Percentiles rank a stretch among this genome's conserved stretches.
phyloP scores from a whole-genome alignment of 1,284 basidiomycete species.

The Leccinum brunneo-olivaceum region DNA sequence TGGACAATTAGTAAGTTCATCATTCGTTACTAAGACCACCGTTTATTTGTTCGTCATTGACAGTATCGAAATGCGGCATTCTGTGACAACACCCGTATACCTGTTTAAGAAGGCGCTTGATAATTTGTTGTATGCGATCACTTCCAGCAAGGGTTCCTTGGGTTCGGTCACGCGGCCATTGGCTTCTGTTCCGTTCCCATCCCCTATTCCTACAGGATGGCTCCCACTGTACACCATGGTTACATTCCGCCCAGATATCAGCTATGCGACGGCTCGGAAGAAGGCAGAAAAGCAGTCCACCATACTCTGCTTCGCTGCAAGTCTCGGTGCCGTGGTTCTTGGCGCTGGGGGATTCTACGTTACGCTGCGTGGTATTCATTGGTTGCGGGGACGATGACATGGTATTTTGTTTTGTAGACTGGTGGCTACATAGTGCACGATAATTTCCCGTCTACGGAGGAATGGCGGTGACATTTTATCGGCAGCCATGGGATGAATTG shows the following conservation, averaged over 20 bases:
- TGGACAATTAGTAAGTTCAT: conserved; percentile 86
- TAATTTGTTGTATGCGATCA: conserved; percentile 62
- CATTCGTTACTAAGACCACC: conserved; percentile 16
- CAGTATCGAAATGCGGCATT: conserved; percentile 92
- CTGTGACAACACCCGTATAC: conserved; percentile 80
- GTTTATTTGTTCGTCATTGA: conserved; percentile 19
- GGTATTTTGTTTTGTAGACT: conserved; percentile 22
- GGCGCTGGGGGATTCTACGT: conserved; percentile 39
- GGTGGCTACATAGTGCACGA: conserved; percentile 15
- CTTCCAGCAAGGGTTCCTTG: conserved; percentile 40
- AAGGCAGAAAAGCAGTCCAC: conserved; percentile 56
- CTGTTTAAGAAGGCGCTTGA: conserved; percentile 80
- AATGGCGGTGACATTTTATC: conserved; percentile 16
- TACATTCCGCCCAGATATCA: conserved; percentile 91
- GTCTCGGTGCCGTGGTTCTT: conserved; percentile 40
- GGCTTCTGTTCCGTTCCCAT: conserved; percentile 47
- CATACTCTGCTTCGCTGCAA: conserved; percentile 40
- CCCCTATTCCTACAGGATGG: conserved; percentile 67
- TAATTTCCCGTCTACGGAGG: conserved; percentile 10
- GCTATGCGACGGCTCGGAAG: conserved; percentile 69
- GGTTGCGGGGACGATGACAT: conserved; percentile 29
- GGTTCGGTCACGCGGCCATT: conserved; percentile 36
- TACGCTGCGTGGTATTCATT: conserved; percentile 34
- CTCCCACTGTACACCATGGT: conserved; percentile 94
- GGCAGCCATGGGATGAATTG: conserved; percentile 20